Conservation (phyloP, 2,329 filamentous ascomycete species). For the Cryoendolithus antarcticus region DNA sequence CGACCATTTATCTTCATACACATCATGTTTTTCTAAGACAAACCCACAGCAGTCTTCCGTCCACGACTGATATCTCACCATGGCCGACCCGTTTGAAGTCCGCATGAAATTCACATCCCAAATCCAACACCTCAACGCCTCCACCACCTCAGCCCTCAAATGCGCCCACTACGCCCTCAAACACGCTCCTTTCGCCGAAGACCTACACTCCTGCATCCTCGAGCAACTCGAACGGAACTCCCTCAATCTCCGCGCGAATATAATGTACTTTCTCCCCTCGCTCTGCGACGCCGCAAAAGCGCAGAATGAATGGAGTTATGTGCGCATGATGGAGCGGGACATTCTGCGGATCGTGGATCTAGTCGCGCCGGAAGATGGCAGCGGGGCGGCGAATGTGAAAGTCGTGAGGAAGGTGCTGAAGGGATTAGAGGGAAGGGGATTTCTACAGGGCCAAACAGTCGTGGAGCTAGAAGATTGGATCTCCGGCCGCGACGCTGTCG, state of each 20-base stretch:
- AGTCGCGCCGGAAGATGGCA: constrained; percentile 75
- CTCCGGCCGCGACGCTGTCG: constrained; percentile 53
- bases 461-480: constrained; percentile 72
- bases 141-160: constrained; percentile 78
- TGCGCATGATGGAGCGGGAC: constrained; percentile 89
- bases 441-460: constrained; percentile 64
- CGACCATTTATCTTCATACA: too few relatives aligned
- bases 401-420: constrained; percentile 58
- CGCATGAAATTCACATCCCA: constrained; percentile 91
- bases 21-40: too few relatives aligned
- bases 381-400: constrained; percentile 85
- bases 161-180: constrained; percentile 90
- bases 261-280: constrained; percentile 97
- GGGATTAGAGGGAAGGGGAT: constrained; percentile 47
- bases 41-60: too few relatives aligned
- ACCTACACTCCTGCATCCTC: constrained; percentile 91
- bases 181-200: constrained; percentile 89
- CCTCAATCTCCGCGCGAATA: constrained; percentile 95
- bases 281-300: constrained; percentile 76
- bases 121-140: constrained; percentile 82
- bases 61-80: constrained; percentile 18
- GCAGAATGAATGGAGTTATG: constrained; percentile 66
- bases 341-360: constrained; percentile 85
- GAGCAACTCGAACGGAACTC: constrained; percentile 88
- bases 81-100: constrained; percentile 90